A percentile compares a stretch with the other conserved stretches of the same genome.
Conservation (phyloP, 2,329 filamentous ascomycete species). For the Fusarium newnesense region DNA sequence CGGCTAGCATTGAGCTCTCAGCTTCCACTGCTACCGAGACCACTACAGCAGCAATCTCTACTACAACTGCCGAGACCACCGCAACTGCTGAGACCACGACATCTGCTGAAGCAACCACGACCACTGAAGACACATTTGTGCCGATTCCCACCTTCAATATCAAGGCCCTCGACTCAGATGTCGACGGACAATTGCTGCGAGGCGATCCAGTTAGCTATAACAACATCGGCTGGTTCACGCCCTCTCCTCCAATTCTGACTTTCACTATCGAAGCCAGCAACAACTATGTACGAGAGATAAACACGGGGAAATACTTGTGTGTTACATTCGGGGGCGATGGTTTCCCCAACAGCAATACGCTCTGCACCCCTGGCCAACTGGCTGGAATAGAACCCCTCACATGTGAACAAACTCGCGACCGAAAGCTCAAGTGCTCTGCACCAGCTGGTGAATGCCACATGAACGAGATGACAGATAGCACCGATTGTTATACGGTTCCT, state of each 20-base stretch:
- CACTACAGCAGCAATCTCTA: background rate
- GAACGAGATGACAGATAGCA: background rate
- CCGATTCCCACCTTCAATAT: background rate
- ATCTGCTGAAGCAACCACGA: background rate
- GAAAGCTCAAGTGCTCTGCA: background rate
- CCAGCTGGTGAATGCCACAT: background rate
- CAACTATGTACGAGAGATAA: background rate
- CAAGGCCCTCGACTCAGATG: background rate
- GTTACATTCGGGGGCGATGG: fast-evolving
- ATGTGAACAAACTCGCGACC: background rate
- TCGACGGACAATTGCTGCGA: background rate
- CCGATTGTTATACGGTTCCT: background rate
- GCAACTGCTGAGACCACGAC: background rate
- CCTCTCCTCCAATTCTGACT: background rate
- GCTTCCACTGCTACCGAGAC: background rate
- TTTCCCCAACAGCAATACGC: background rate
- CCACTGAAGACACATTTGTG: background rate
- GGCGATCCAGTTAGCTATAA: fast-evolving
- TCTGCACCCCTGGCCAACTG: fast-evolving
- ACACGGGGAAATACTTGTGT: background rate
- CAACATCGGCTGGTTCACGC: background rate
- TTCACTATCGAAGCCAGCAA: fast-evolving
- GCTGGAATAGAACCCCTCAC: fast-evolving
- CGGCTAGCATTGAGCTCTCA: background rate
- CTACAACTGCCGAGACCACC: background rate